A percentile compares a stretch with the other conserved stretches of the same genome.
phyloP scores from a whole-genome alignment of 352 stramenopile species.

The Phytophthora ramorum region DNA sequence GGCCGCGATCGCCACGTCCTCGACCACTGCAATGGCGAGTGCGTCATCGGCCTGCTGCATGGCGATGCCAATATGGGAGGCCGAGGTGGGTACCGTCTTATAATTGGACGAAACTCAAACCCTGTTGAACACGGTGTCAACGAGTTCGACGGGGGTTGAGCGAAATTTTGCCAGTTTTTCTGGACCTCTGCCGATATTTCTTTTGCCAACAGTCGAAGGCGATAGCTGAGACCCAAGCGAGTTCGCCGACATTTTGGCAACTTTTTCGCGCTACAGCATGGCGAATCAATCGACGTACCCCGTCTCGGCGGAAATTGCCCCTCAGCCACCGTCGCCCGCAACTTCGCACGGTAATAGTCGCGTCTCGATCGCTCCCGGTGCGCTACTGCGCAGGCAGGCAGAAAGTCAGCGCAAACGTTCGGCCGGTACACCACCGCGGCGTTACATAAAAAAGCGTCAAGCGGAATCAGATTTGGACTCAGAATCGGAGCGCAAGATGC shows the following conservation, averaged over 20 bases:
- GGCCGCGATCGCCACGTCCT: not conserved
- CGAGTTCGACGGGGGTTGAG: slow-evolving; percentile 6
- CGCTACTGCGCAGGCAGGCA: slow-evolving; percentile 27
- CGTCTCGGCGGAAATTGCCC: not conserved
- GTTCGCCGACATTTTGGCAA: slow-evolving; percentile 6
- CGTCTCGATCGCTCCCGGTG: slow-evolving; percentile 17
- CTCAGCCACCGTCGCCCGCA: not conserved
- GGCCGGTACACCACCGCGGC: slow-evolving; percentile 36
- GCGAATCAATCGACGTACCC: slow-evolving; percentile 8
- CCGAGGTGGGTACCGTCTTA: slow-evolving; percentile 13
- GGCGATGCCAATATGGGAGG: slow-evolving; percentile 31
- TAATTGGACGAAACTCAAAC: slow-evolving; percentile 32
- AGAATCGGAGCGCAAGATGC: slow-evolving; percentile 55
- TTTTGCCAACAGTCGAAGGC: not conserved
- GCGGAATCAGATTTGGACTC: slow-evolving; percentile 31
- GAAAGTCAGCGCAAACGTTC: slow-evolving; percentile 27
- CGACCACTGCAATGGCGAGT: not conserved
- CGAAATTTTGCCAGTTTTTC: slow-evolving; percentile 11
- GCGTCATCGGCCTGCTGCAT: slow-evolving; percentile 9
- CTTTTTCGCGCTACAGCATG: slow-evolving; percentile 22
- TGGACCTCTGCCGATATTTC: slow-evolving; percentile 16
- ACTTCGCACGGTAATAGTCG: slow-evolving; percentile 5
- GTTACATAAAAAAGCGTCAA: slow-evolving; percentile 49
- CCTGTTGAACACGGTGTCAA: not conserved
- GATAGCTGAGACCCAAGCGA: not conserved